These are phyloP conservation scores for Helianthus tuberosus DNA, from an alignment of 129 eudicot genomes.

Conservation along the genomic window DNA sequence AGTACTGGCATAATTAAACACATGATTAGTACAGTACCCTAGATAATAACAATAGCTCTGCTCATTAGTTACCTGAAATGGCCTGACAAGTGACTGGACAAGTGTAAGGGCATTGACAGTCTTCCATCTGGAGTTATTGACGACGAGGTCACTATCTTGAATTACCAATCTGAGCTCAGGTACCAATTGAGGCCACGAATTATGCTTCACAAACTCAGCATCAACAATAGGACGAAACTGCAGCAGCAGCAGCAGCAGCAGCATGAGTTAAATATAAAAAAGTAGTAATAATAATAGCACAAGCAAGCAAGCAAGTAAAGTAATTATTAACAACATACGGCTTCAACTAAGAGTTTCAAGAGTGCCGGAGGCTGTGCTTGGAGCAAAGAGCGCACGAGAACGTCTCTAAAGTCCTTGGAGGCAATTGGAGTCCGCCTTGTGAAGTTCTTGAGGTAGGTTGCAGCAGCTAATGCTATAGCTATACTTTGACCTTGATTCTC, in stretches of 20 bases:
- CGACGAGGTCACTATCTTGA: slow-evolving; percentile 56
- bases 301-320: neutral
- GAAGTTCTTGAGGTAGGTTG: slow-evolving; percentile 77
- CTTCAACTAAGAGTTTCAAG: slow-evolving; percentile 68
- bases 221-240: slow-evolving; percentile 69
- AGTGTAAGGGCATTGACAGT: slow-evolving; percentile 64
- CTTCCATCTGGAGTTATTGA: slow-evolving; percentile 50
- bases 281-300: slow-evolving; percentile 7
- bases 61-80: slow-evolving; percentile 59
- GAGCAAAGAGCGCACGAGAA: slow-evolving; percentile 54
- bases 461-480: slow-evolving; percentile 91
- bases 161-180: slow-evolving; percentile 62
- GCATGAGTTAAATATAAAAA: neutral
- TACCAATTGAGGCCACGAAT: slow-evolving; percentile 70
- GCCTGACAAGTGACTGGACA: slow-evolving; percentile 70
- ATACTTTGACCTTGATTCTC: slow-evolving; percentile 58
- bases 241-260: slow-evolving; percentile 33
- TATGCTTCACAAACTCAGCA: slow-evolving; percentile 65
- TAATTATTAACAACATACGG: slow-evolving; percentile 45
- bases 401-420: slow-evolving; percentile 60
- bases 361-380: slow-evolving; percentile 55
- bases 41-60: neutral
- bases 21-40: neutral
- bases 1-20: slow-evolving; percentile 50
- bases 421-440: slow-evolving; percentile 47